These are phyloP conservation scores for Pterulicium gracile DNA, from an alignment of 1,284 basidiomycete genomes.

Conservation along the genomic window DNA sequence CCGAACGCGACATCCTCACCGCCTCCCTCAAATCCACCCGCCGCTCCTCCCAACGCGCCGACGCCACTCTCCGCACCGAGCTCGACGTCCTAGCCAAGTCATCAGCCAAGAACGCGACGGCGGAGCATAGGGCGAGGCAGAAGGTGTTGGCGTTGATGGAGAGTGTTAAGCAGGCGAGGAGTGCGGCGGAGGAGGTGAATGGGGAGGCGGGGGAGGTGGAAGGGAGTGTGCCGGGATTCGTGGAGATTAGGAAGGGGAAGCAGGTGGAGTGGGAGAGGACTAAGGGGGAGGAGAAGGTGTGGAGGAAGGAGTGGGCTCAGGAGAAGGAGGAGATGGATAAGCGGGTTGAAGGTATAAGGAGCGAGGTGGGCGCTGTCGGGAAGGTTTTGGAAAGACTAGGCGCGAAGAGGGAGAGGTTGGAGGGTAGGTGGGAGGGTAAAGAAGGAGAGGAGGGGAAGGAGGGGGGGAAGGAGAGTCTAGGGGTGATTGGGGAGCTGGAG, in stretches of 20 bases:
- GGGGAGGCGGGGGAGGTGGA: constrained; percentile 39
- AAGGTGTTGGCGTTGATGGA: constrained; percentile 71
- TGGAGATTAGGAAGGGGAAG: constrained; percentile 31
- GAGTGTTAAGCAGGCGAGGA: constrained; percentile 57
- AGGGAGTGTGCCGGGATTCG: constrained; percentile 17
- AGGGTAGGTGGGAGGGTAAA: constrained; percentile 38
- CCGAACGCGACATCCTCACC: constrained; percentile 51
- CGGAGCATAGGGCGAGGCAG: constrained; percentile 59
- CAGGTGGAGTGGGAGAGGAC: constrained; percentile 29
- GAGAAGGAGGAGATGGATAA: constrained; percentile 46
- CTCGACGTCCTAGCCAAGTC: constrained; percentile 66
- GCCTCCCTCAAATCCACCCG: constrained; percentile 55
- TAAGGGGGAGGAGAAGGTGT: constrained; percentile 27
- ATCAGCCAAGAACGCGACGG: constrained; percentile 54
- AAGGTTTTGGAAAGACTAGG: constrained; percentile 43
- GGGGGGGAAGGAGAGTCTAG: constrained; percentile 25
- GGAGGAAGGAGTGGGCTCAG: neutral
- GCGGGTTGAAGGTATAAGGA: constrained; percentile 42
- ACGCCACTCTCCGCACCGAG: constrained; percentile 60
- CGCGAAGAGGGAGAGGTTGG: constrained; percentile 43
- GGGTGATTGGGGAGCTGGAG: constrained; percentile 37
- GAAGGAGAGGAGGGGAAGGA: constrained; percentile 42
- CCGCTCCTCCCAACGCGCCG: constrained; percentile 64
- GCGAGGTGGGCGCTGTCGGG: constrained; percentile 31
- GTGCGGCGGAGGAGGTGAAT: constrained; percentile 46